Percentiles rank a stretch among this genome's conserved stretches.
Conservation (phyloP, 495 filamentous ascomycete genomes). For the Letharia lupina region DNA sequence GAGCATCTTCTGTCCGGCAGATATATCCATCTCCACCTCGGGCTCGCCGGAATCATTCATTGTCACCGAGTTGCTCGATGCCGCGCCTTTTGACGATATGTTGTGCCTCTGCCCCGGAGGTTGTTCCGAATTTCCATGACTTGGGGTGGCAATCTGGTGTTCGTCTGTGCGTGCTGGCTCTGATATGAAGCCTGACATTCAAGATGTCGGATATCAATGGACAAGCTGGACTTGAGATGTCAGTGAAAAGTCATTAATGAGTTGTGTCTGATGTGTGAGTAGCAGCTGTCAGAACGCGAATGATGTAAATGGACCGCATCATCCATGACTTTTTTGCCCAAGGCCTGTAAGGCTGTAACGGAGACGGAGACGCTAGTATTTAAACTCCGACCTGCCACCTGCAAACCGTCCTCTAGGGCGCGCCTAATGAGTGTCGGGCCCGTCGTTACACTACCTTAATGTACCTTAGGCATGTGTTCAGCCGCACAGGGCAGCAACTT, state of each 20-base stretch:
- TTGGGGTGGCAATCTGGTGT: slow-evolving; percentile 25
- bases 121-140: slow-evolving; percentile 21
- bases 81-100: slow-evolving; percentile 28
- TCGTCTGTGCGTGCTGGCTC: slow-evolving; percentile 21
- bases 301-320: not conserved
- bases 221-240: not conserved
- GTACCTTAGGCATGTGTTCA: not conserved
- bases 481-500: not conserved
- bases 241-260: not conserved
- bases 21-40: slow-evolving; percentile 46
- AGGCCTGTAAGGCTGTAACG: not conserved
- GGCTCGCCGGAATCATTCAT: slow-evolving; percentile 9
- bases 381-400: not conserved
- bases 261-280: not conserved
- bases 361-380: not conserved
- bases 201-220: not conserved
- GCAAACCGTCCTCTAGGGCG: not conserved
- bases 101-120: slow-evolving; percentile 33
- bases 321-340: not conserved
- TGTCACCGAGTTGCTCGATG: not conserved
- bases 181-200: slow-evolving; percentile 25
- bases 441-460: not conserved
- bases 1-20: slow-evolving; percentile 81
- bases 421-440: not conserved
- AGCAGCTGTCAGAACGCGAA: not conserved